A percentile compares a stretch with the other conserved stretches of the same genome.
These are phyloP conservation scores for Bryum argenteum DNA, from an alignment of 225 moss, liverwort and hornwort genomes.

Conservation along the genomic window DNA sequence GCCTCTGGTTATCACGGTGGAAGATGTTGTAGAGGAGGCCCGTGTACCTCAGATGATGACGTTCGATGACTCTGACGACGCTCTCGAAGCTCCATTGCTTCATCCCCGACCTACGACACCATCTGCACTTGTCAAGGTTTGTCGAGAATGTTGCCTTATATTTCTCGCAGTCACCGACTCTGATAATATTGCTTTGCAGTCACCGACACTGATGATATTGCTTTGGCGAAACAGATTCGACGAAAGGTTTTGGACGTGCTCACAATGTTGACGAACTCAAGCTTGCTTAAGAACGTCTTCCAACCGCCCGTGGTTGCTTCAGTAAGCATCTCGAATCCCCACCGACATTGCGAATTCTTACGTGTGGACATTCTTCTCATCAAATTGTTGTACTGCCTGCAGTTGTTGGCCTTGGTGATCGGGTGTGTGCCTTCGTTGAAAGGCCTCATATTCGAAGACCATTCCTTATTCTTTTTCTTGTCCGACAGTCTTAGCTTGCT, in stretches of 20 bases:
- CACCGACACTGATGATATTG: not conserved
- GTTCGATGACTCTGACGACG: conserved; percentile 20
- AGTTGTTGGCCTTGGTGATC: conserved; percentile 51
- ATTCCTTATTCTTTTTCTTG: conserved; percentile 69
- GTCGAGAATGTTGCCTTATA: not conserved
- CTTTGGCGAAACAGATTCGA: conserved; percentile 19
- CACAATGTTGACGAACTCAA: conserved; percentile 33
- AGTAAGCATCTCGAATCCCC: conserved; percentile 33
- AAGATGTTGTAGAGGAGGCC: not conserved
- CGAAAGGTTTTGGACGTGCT: conserved; percentile 20
- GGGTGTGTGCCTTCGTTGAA: conserved; percentile 46
- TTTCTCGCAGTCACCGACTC: not conserved
- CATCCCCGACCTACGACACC: conserved; percentile 2
- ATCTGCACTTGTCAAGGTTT: conserved; percentile 26
- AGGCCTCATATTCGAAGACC: conserved; percentile 49
- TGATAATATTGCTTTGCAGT: no score
- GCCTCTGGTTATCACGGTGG: conserved; percentile 34
- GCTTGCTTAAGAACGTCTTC: conserved; percentile 50
- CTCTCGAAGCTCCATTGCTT: conserved; percentile 36
- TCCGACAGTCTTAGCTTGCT: conserved; percentile 74
- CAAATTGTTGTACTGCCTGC: conserved; percentile 9
- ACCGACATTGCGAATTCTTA: not conserved
- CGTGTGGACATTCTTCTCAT: not conserved
- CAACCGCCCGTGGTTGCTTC: conserved; percentile 91
- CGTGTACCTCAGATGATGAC: conserved; percentile 4